Percentiles rank a stretch among this genome's conserved stretches.
Conservation (phyloP, 805 yeast species). For the Wickerhamomyces xylosicus region DNA sequence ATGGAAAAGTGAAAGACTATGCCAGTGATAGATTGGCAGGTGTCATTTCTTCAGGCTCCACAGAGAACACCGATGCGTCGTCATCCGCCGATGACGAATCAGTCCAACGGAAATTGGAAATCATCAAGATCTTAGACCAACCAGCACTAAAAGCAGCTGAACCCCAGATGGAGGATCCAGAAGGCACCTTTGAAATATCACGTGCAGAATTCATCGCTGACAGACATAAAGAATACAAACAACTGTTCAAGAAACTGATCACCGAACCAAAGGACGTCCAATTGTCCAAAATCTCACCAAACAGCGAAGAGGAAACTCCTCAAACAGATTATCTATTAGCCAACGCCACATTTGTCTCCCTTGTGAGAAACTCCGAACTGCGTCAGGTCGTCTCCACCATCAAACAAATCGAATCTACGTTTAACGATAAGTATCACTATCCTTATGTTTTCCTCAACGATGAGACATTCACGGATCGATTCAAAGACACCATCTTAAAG, state of each 20-base stretch:
- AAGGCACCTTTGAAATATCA: background rate
- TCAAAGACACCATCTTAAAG: slow-evolving; percentile 33
- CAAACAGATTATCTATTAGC: slow-evolving; percentile 24
- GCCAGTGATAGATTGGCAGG: background rate
- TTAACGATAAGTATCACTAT: slow-evolving; percentile 62
- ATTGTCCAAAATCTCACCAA: background rate
- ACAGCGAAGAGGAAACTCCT: too few species aligned
- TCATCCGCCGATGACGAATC: too few species aligned
- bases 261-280: background rate
- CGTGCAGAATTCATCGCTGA: background rate
- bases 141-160: background rate
- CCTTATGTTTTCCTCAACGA: slow-evolving; percentile 81
- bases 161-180: too few species aligned
- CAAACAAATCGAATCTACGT: slow-evolving; percentile 46
- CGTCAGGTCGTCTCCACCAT: slow-evolving; percentile 40
- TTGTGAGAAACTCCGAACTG: slow-evolving; percentile 63
- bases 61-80: too few species aligned
- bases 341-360: slow-evolving; percentile 64
- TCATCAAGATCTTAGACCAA: background rate
- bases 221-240: background rate
- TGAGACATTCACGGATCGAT: slow-evolving; percentile 46
- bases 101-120: too few species aligned
- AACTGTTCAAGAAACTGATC: background rate
- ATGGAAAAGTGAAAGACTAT: background rate
- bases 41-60: background rate